Base-by-base conservation (phyloP, 768 basidiomycete species). In the Russula brevipes region DNA sequence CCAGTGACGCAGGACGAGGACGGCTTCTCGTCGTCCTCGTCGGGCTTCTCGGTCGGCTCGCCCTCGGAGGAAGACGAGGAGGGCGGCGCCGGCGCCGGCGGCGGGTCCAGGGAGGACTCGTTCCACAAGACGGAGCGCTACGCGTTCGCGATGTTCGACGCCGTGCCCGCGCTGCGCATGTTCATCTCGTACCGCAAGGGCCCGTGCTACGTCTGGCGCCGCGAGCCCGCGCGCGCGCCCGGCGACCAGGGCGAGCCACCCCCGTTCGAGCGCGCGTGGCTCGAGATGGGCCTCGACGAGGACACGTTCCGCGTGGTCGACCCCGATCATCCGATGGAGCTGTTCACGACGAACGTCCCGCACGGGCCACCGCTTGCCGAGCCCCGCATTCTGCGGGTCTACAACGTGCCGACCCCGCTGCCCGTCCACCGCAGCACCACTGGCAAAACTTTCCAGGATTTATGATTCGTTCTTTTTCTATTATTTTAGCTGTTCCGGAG, bases 181-280 rank as follows among this genome's bases (percentile, higher is more conserved):
- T 66, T 66, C 24, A 55, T 66, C 53, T 66, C 65, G 3, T 64
- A 51, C 35, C 65, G 62, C 45, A 63, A 59, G 31, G 57, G 61
- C 42, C 39, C 57, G 2, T 58, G 61, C 52, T 31, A 55, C 19
- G 61, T 57, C 4, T 66, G 65, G 65, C 57, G 50, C 0, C 61
- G 57, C 35, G 52, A 36, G 4, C 58, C 63, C 4, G 4, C 24
- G 17, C 35, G 51, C 7, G 17, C 24, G 17, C 42, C 50, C 7
- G 17, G 12, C 0, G 56, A 57, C 19, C 41, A 55, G 3, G 35
- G 8, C 4, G 61, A 57, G 14, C 35, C 51, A 12, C 56, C 35
- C 2, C 42, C 42, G 36, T 59, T 54, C 16, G 59, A 59, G 46
- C 63, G 63, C 41, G 39, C 63, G 33, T 46, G 46, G 39, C 10